Evolutionary conservation across 164 flowering plant species (phyloP).

Genomic region (Macadamia tetraphylla): DNA sequence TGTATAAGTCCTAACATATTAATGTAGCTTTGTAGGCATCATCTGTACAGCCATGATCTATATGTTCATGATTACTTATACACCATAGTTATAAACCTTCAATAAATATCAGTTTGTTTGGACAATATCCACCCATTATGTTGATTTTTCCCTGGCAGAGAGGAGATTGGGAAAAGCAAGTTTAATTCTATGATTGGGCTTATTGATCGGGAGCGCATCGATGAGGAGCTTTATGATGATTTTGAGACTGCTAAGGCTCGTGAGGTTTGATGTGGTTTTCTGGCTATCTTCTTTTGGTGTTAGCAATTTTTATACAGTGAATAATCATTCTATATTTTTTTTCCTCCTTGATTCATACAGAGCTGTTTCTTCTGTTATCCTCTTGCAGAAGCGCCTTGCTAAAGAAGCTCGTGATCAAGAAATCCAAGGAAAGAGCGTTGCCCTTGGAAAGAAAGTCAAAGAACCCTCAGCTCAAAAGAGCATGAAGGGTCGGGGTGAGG

Average conservation of each 20-base stretch:
- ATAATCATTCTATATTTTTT: background rate
- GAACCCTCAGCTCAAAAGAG: conserved; percentile 53
- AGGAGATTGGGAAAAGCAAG: conserved; percentile 83
- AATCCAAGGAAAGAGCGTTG: conserved; percentile 73
- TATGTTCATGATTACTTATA: background rate
- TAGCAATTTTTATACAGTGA: background rate
- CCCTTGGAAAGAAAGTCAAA: conserved; percentile 82
- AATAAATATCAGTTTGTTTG: background rate
- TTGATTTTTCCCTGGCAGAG: conserved; percentile 38
- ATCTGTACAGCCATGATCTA: background rate
- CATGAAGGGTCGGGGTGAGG: conserved; percentile 81
- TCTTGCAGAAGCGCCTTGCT: conserved; percentile 76
- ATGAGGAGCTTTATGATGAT: conserved; percentile 85
- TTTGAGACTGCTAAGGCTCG: conserved; percentile 88
- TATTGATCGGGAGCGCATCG: conserved; percentile 82
- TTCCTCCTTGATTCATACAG: background rate
- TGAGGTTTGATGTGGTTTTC: conserved; percentile 44
- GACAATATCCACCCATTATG: background rate
- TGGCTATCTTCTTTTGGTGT: background rate
- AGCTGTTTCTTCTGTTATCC: background rate
- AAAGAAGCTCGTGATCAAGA: conserved; percentile 90
- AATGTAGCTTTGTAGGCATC: background rate
- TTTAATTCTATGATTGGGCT: conserved; percentile 96
- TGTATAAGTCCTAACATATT: background rate
- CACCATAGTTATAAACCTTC: no score